phyloP scores from a whole-genome alignment of 140 eudicot species.

The Senecio squalidus region DNA sequence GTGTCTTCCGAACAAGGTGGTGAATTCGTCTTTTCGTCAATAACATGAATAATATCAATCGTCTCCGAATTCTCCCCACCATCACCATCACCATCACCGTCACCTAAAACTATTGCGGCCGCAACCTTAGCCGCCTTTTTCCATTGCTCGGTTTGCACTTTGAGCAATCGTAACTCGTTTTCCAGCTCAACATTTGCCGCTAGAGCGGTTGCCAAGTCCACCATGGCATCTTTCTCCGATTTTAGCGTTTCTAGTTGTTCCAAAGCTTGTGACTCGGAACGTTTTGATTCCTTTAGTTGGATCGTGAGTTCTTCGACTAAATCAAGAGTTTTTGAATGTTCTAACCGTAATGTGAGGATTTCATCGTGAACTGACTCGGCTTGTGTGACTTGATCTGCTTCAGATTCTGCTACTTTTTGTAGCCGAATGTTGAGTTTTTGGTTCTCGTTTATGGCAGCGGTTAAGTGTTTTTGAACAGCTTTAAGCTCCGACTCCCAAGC shows the following conservation, averaged over 20 bases:
- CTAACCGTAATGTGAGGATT: slow-evolving; percentile 35
- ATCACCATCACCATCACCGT: slow-evolving; percentile 38
- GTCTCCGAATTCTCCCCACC: slow-evolving; percentile 50
- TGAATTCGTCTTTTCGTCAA: slow-evolving; percentile 53
- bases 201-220: slow-evolving; percentile 57
- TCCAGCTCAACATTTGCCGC: slow-evolving; percentile 64
- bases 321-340: slow-evolving; percentile 43
- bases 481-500: slow-evolving; percentile 90
- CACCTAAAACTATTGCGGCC: slow-evolving; percentile 68
- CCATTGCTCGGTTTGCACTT: slow-evolving; percentile 90
- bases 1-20: slow-evolving; percentile 49
- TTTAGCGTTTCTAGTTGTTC: slow-evolving; percentile 36
- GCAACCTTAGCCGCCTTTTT: slow-evolving; percentile 98
- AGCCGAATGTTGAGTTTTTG: slow-evolving; percentile 62
- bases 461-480: slow-evolving; percentile 83
- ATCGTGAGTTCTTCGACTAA: slow-evolving; percentile 42
- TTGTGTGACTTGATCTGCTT: slow-evolving; percentile 39
- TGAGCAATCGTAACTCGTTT: slow-evolving; percentile 62
- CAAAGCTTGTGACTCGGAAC: slow-evolving; percentile 49
- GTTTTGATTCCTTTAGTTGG: slow-evolving; percentile 51
- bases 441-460: slow-evolving; percentile 59
- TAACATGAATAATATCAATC: slow-evolving; percentile 41
- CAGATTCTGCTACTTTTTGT: slow-evolving; percentile 47
- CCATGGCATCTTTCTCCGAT: slow-evolving; percentile 27
- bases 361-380: slow-evolving; percentile 53